Evolutionary conservation across 2,329 filamentous ascomycete genomes (phyloP).

Genomic region (Calonectria pauciramosa): DNA sequence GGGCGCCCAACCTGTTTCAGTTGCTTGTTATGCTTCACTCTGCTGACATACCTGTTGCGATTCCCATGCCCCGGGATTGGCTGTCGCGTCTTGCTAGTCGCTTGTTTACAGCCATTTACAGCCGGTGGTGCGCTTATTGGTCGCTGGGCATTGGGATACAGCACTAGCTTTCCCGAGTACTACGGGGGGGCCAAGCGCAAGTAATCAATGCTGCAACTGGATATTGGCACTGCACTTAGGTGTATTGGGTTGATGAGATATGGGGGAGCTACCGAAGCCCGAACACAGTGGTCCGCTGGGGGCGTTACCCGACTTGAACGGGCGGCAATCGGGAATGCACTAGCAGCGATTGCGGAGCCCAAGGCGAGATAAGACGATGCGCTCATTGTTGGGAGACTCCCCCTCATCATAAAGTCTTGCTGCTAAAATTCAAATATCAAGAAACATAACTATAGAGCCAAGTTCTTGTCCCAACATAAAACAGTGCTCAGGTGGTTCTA

Average conservation of each 20-base stretch:
- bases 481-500: too few relatives aligned
- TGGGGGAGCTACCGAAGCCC: neutral
- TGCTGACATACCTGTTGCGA: conserved; percentile 11
- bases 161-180: neutral
- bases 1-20: conserved; percentile 12
- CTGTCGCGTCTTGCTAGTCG: conserved; percentile 1
- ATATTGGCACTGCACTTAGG: neutral
- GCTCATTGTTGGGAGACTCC: neutral
- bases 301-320: neutral
- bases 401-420: too few relatives aligned
- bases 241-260: neutral
- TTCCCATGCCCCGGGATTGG: conserved; percentile 6
- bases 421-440: too few relatives aligned
- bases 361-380: neutral
- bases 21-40: conserved; percentile 9
- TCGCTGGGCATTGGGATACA: conserved; percentile 12
- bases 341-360: neutral
- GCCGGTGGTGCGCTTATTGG: neutral
- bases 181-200: neutral
- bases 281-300: neutral
- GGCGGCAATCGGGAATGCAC: neutral
- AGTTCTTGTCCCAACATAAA: too few relatives aligned
- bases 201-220: neutral
- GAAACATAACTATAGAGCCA: too few relatives aligned
- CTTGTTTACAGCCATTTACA: too few relatives aligned